Conservation (phyloP, 345 rosid genomes). For the Bruguiera parviflora region DNA sequence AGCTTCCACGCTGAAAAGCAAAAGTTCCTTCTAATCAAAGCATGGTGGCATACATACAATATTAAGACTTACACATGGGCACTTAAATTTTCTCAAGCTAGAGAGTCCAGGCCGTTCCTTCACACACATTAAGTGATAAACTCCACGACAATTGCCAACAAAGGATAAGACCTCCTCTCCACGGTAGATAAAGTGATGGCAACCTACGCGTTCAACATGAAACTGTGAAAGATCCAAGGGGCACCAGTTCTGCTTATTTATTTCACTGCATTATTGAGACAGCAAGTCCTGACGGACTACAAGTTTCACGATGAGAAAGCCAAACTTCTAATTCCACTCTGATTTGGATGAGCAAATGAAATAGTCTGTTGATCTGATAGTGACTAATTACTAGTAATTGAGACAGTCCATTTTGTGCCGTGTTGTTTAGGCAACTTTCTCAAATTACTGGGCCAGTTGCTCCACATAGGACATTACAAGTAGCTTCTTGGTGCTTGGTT, state of each 20-base stretch:
- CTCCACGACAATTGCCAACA: constrained; percentile 58
- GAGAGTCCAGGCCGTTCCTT: constrained; percentile 40
- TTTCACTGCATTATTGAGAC: neutral
- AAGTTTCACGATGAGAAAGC: neutral
- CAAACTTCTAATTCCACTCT: neutral
- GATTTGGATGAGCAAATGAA: too few relatives aligned
- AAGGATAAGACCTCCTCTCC: constrained; percentile 62
- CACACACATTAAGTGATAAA: constrained; percentile 57
- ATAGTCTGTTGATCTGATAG: too few relatives aligned
- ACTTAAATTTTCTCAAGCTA: constrained; percentile 39
- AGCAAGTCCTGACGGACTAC: neutral
- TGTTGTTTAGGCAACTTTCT: too few relatives aligned
- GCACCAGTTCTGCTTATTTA: neutral
- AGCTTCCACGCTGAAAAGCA: too few relatives aligned
- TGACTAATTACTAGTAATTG: too few relatives aligned
- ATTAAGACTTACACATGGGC: too few relatives aligned
- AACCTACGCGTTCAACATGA: constrained; percentile 64
- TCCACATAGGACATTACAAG: too few relatives aligned
- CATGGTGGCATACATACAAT: too few relatives aligned
- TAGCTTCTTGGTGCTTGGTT: too few relatives aligned
- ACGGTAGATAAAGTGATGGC: constrained; percentile 46
- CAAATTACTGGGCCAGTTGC: too few relatives aligned
- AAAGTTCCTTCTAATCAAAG: too few relatives aligned
- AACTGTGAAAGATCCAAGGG: neutral
- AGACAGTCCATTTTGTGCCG: too few relatives aligned